Percentiles rank a stretch among this genome's conserved stretches.
Evolutionary conservation across 371 early-diverging fungal species (phyloP).

Genomic region (Nematocida sp.): DNA sequence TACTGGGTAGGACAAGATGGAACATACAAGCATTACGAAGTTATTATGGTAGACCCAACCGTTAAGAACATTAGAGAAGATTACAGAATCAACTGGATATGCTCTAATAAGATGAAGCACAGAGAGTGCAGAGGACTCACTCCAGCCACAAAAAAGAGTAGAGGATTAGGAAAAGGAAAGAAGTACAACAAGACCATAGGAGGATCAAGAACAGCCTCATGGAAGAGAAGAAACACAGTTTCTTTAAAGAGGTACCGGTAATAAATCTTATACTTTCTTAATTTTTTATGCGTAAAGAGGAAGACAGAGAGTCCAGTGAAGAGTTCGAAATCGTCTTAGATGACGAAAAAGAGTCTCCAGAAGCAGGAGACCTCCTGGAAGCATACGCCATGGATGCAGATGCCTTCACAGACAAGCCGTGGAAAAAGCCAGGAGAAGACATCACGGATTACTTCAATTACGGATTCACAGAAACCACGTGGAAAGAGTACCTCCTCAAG

Average conservation of each 20-base stretch:
- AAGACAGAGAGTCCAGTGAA: constrained; percentile 48
- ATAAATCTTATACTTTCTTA: constrained; percentile 25
- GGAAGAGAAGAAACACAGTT: constrained; percentile 72
- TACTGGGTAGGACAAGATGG: constrained; percentile 97
- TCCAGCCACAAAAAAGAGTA: constrained; percentile 85
- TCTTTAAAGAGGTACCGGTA: constrained; percentile 69
- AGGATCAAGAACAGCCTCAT: constrained; percentile 78
- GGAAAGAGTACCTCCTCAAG: constrained; percentile 80
- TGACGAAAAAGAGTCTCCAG: constrained; percentile 32
- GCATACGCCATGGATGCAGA: constrained; percentile 80
- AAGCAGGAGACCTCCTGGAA: constrained; percentile 27
- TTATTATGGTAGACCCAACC: constrained; percentile 88
- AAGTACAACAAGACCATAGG: constrained; percentile 92
- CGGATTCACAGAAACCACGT: constrained; percentile 86
- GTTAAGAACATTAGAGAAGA: constrained; percentile 94
- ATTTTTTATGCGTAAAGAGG: constrained; percentile 26
- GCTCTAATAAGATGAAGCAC: constrained; percentile 87
- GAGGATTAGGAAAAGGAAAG: constrained; percentile 92
- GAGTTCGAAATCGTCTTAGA: constrained; percentile 48
- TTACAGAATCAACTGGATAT: constrained; percentile 95
- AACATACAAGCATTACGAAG: constrained; percentile 94
- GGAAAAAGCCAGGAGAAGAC: constrained; percentile 91
- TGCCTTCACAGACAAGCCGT: constrained; percentile 82
- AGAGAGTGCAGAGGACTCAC: constrained; percentile 95
- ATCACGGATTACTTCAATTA: constrained; percentile 96